Percentiles rank a stretch among this genome's conserved stretches.
phyloP scores from a whole-genome alignment of 2,329 filamentous ascomycete species.

The Fusarium abutilonis region DNA sequence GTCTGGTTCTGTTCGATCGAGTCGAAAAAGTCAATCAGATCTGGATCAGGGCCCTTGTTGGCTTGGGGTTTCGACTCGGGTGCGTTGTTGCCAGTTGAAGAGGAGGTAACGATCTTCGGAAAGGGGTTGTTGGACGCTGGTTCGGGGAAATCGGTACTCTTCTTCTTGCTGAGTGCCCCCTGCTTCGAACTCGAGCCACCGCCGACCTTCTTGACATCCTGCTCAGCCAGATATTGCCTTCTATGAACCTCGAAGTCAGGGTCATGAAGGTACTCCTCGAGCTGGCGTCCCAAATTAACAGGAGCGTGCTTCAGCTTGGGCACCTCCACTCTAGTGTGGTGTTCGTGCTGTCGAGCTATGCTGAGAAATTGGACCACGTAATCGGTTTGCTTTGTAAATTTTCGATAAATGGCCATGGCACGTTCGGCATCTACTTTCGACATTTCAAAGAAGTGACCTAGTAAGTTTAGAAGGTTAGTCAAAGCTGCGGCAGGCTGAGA shows the following conservation, averaged over 20 bases:
- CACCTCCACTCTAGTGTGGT: conserved; percentile 91
- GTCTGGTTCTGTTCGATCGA: conserved; percentile 92
- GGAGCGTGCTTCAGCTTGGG: conserved; percentile 98
- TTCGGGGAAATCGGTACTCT: conserved; percentile 52
- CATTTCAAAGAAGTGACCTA: conserved; percentile 98
- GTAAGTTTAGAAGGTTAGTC: conserved; percentile 30
- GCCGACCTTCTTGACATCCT: conserved; percentile 73
- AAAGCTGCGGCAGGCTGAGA: conserved; percentile 14
- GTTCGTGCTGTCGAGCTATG: conserved; percentile 88
- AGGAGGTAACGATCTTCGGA: conserved; percentile 40
- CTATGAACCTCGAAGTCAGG: conserved; percentile 95
- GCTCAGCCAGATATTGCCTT: conserved; percentile 88
- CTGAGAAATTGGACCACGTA: conserved; percentile 90
- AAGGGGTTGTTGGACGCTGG: conserved; percentile 58
- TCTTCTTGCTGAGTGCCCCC: conserved; percentile 48
- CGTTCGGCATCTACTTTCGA: conserved; percentile 92
- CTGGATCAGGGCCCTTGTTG: conserved; percentile 73
- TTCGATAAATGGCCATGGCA: conserved; percentile 90
- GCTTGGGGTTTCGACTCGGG: conserved; percentile 57
- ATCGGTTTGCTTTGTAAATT: conserved; percentile 91
- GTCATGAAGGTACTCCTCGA: conserved; percentile 95
- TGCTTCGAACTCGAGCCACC: conserved; percentile 48
- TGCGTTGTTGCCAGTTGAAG: conserved; percentile 49
- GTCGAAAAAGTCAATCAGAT: conserved; percentile 94
- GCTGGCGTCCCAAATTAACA: conserved; percentile 84